A percentile compares a stretch with the other conserved stretches of the same genome.
These are phyloP conservation scores for Polyporus arcularius DNA, from an alignment of 768 basidiomycete genomes.

Conservation along the genomic window DNA sequence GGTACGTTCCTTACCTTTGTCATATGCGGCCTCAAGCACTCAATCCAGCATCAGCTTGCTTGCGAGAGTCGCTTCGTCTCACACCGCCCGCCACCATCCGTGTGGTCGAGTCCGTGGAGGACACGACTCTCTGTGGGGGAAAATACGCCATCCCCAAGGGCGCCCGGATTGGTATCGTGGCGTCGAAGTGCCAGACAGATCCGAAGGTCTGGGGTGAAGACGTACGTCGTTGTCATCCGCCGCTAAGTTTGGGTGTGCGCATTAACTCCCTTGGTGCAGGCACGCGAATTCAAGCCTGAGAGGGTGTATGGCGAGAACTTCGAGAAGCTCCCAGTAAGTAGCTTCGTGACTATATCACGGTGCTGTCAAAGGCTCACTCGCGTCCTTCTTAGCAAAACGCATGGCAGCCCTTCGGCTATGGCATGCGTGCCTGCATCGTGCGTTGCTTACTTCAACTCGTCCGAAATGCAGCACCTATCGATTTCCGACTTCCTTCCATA, in stretches of 20 bases:
- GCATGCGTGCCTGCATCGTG: conserved; percentile 29
- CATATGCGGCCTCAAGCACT: background rate
- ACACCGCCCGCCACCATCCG: conserved; percentile 40
- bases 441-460: conserved; percentile 1
- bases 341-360: background rate
- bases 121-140: conserved; percentile 40
- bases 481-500: background rate
- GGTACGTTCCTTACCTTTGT: conserved; percentile 25
- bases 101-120: conserved; percentile 35
- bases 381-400: conserved; percentile 36
- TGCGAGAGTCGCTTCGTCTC: conserved; percentile 41
- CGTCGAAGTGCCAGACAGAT: conserved; percentile 39
- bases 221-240: conserved; percentile 31
- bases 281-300: conserved; percentile 47
- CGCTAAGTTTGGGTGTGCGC: background rate
- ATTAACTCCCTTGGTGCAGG: conserved; percentile 12
- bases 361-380: background rate
- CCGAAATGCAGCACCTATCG: background rate
- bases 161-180: conserved; percentile 29
- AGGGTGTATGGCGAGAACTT: conserved; percentile 53
- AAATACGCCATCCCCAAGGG: conserved; percentile 43
- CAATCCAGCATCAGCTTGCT: conserved; percentile 32
- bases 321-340: conserved; percentile 43
- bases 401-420: conserved; percentile 43
- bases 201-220: conserved; percentile 51